Evolutionary conservation across 306 rosid genomes (phyloP).

Genomic region (Dalbergia oliveri): DNA sequence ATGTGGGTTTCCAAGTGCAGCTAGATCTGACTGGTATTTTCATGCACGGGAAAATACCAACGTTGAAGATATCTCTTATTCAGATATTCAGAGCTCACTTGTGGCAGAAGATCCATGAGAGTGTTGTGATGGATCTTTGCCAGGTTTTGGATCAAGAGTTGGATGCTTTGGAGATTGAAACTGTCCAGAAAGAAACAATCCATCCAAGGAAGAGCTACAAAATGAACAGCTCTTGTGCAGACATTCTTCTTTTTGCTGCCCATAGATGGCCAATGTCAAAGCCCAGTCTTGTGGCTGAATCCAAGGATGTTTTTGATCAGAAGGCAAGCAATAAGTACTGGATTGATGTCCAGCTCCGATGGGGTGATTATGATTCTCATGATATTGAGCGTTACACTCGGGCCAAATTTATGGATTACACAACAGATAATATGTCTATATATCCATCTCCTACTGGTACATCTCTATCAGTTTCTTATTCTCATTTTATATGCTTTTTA

Average conservation of each 20-base stretch:
- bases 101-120: constrained; percentile 99
- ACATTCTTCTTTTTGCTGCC: constrained; percentile 96
- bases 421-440: constrained; percentile 98
- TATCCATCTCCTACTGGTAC: constrained; percentile 98
- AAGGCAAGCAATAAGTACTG: constrained; percentile 98
- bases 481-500: background rate
- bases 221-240: constrained; percentile 99
- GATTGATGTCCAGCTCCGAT: constrained; percentile 97
- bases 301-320: constrained; percentile 98
- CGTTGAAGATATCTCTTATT: constrained; percentile 94
- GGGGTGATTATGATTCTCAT: constrained; percentile 99
- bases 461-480: background rate
- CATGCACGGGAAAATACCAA: constrained; percentile 99
- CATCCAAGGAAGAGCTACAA: constrained; percentile 99
- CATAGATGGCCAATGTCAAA: constrained; percentile 99
- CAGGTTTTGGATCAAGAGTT: constrained; percentile 99
- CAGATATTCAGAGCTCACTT: constrained; percentile 98
- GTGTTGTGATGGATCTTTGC: constrained; percentile 99
- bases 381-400: constrained; percentile 99
- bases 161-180: constrained; percentile 98
- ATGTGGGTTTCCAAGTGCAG: constrained; percentile 99
- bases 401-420: constrained; percentile 99
- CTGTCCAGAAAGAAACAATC: constrained; percentile 98
- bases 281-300: constrained; percentile 98
- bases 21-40: constrained; percentile 97